These are phyloP conservation scores for Neonothopanus nambi DNA, from an alignment of 1,284 basidiomycete species.

Conservation along the genomic window DNA sequence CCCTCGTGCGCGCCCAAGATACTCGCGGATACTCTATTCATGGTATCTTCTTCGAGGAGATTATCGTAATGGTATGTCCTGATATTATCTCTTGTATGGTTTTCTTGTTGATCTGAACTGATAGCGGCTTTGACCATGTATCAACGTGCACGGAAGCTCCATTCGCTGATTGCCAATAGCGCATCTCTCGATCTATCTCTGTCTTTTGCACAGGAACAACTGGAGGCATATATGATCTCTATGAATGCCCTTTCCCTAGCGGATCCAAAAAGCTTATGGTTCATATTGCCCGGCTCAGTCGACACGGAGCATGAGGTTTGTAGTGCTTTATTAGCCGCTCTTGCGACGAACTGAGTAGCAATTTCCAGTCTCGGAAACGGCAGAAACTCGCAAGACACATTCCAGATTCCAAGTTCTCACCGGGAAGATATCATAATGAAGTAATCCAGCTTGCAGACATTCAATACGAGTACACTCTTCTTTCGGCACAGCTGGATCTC, in stretches of 20 bases:
- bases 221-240: constrained; percentile 82
- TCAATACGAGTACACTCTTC: constrained; percentile 80
- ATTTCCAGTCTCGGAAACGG: constrained; percentile 58
- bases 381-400: constrained; percentile 75
- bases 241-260: constrained; percentile 90
- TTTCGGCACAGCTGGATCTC: constrained; percentile 80
- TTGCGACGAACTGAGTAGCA: constrained; percentile 12
- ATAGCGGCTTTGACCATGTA: constrained; percentile 93
- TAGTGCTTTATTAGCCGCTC: constrained; percentile 9
- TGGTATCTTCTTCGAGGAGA: constrained; percentile 89
- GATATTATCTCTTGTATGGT: constrained; percentile 15
- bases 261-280: constrained; percentile 83
- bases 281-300: constrained; percentile 58
- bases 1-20: constrained; percentile 83
- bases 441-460: constrained; percentile 84
- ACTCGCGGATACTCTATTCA: constrained; percentile 92
- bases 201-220: constrained; percentile 66
- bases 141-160: constrained; percentile 83
- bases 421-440: constrained; percentile 67
- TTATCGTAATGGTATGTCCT: constrained; percentile 78
- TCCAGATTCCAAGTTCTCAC: constrained; percentile 70
- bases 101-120: not conserved
- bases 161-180: constrained; percentile 52
- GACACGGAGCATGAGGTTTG: constrained; percentile 44
- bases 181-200: constrained; percentile 49